phyloP scores from a whole-genome alignment of 352 stramenopile genomes.

The Pilasporangium apinafurcum region DNA sequence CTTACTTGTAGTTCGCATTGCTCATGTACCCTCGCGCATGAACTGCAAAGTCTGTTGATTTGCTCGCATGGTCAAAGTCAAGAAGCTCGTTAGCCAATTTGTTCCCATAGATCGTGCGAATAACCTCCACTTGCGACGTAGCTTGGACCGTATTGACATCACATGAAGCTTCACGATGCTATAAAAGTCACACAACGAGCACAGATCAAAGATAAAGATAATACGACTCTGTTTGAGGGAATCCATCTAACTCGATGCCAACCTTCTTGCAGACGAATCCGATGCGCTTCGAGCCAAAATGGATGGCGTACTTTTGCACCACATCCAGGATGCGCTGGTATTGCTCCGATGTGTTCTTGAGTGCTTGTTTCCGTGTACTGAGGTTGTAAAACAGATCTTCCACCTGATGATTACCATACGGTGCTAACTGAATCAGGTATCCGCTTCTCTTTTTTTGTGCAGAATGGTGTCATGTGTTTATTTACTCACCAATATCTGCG shows the following conservation, averaged over 20 bases:
- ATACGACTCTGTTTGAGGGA: no score
- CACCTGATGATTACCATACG: no score
- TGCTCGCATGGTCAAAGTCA: slow-evolving; percentile 25
- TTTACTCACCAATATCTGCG: slow-evolving; percentile 60
- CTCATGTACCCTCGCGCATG: slow-evolving; percentile 66
- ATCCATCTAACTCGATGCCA: not conserved
- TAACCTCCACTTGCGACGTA: slow-evolving; percentile 61
- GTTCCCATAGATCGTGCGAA: slow-evolving; percentile 68
- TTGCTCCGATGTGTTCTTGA: slow-evolving; percentile 93
- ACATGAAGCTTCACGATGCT: slow-evolving; percentile 74
- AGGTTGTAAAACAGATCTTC: slow-evolving; percentile 99
- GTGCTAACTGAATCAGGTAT: no score
- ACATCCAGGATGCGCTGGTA: slow-evolving; percentile 93
- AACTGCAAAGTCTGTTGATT: slow-evolving; percentile 29
- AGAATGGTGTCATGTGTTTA: no score
- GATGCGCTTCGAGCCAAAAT: slow-evolving; percentile 84
- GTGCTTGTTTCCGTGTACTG: slow-evolving; percentile 86
- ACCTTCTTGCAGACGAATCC: slow-evolving; percentile 96
- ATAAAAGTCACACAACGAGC: not conserved
- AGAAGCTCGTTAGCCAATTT: slow-evolving; percentile 64
- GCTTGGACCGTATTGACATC: slow-evolving; percentile 69
- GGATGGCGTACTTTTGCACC: slow-evolving; percentile 96
- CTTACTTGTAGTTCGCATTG: slow-evolving; percentile 87
- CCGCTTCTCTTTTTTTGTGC: no score
- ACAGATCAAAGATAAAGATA: not conserved